Conservation (phyloP, 176 grass and related monocot genomes). For the Coix lacrymajobi region DNA sequence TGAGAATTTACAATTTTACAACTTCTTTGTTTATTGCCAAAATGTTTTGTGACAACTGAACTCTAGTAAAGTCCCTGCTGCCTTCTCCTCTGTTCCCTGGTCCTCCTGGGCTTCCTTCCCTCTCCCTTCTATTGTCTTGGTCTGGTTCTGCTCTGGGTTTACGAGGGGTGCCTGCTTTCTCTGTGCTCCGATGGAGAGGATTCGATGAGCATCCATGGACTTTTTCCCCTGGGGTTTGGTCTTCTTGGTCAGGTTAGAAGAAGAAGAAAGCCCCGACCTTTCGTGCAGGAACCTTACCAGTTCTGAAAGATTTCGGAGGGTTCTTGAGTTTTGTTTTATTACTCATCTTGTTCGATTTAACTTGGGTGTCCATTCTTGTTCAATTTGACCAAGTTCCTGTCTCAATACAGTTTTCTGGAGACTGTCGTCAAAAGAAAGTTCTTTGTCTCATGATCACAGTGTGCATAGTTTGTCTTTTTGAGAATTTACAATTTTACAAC, state of each 20-base stretch:
- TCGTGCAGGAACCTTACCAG: background rate
- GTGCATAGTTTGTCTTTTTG: background rate
- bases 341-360: background rate
- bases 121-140: too few species aligned
- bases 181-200: background rate
- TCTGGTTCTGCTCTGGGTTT: conserved; percentile 1
- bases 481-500: background rate
- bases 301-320: background rate
- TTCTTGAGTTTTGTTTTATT: background rate
- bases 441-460: background rate
- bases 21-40: background rate
- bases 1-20: background rate
- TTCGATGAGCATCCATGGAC: conserved; percentile 4
- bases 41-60: background rate
- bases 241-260: conserved; percentile 2
- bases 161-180: background rate
- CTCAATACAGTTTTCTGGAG: background rate
- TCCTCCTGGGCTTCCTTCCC: background rate
- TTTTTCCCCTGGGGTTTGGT: background rate
- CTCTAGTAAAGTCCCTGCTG: background rate
- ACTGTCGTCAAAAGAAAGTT: background rate
- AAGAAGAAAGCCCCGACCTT: background rate
- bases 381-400: background rate
- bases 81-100: background rate
- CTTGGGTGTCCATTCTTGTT: background rate